phyloP scores from a whole-genome alignment of 305 asterid species.

The Plantago coronopus region DNA sequence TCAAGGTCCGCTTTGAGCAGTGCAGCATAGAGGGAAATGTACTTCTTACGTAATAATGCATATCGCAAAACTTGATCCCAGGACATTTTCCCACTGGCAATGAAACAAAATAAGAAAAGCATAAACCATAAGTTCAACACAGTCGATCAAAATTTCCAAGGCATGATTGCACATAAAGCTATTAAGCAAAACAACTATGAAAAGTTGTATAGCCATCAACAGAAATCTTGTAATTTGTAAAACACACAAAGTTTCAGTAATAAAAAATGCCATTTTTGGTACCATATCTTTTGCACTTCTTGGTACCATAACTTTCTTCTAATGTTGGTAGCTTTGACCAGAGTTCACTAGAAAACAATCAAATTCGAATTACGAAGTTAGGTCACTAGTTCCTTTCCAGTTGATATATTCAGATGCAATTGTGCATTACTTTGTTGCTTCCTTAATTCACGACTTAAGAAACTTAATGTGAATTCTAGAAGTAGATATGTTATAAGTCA shows the following conservation, averaged over 20 bases:
- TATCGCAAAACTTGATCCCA: conserved; percentile 90
- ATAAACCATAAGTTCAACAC: conserved; percentile 15
- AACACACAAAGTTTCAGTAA: background rate
- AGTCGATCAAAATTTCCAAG: background rate
- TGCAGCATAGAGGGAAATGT: conserved; percentile 78
- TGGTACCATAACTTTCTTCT: too few species aligned
- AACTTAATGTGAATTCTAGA: too few species aligned
- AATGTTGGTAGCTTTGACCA: too few species aligned
- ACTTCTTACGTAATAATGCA: conserved; percentile 72
- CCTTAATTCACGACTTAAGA: too few species aligned
- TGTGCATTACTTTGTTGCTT: too few species aligned
- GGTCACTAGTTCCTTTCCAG: too few species aligned
- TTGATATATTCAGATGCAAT: too few species aligned
- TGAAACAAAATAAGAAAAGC: conserved; percentile 25
- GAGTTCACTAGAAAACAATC: too few species aligned
- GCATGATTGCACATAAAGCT: background rate
- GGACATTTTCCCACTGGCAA: conserved; percentile 74
- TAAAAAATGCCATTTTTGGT: background rate
- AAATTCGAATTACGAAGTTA: too few species aligned
- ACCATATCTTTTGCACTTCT: fast-evolving
- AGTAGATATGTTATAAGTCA: too few species aligned
- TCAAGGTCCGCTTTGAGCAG: conserved; percentile 75
- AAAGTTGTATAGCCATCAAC: conserved; percentile 7
- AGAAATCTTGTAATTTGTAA: conserved; percentile 6
- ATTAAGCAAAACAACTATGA: background rate